A percentile compares a stretch with the other conserved stretches of the same genome.
Conservation (phyloP, 2,329 filamentous ascomycete species). For the Paraphaeosphaeria sporulosa region DNA sequence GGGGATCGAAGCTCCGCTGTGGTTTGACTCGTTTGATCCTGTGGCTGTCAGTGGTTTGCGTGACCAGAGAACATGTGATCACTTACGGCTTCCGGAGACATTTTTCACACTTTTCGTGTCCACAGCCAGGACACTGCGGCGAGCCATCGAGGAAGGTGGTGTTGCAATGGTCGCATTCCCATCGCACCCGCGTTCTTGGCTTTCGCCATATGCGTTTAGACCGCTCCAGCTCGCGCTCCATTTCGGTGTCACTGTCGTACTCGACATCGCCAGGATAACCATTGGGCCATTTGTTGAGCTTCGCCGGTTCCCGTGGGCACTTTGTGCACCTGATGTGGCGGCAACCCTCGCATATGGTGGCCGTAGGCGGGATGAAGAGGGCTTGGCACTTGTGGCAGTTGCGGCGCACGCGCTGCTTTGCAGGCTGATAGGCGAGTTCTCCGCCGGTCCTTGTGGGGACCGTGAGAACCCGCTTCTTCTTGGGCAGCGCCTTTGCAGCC, state of each 20-base stretch:
- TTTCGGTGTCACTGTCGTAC: slow-evolving; percentile 42
- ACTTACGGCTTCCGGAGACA: slow-evolving; percentile 64
- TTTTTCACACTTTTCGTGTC: slow-evolving; percentile 65
- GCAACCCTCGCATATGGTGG: slow-evolving; percentile 73
- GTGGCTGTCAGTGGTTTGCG: slow-evolving; percentile 18
- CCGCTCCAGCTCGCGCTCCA: slow-evolving; percentile 32
- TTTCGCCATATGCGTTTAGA: slow-evolving; percentile 53
- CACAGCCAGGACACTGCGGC: slow-evolving; percentile 66
- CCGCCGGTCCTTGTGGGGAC: slow-evolving; percentile 71
- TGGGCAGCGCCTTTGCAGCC: slow-evolving; percentile 55
- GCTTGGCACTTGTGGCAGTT: slow-evolving; percentile 77
- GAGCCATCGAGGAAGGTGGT: slow-evolving; percentile 64
- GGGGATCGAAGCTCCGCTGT: slow-evolving; percentile 67
- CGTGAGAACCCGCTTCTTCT: slow-evolving; percentile 61
- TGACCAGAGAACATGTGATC: background rate
- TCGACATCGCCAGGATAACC: slow-evolving; percentile 72
- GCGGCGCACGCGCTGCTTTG: slow-evolving; percentile 75
- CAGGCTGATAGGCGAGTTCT: slow-evolving; percentile 75
- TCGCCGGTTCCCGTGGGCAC: slow-evolving; percentile 80
- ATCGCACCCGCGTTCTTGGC: slow-evolving; percentile 54
- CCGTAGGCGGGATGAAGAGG: slow-evolving; percentile 60
- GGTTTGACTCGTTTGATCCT: slow-evolving; percentile 64
- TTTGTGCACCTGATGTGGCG: slow-evolving; percentile 78
- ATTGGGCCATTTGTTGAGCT: slow-evolving; percentile 72
- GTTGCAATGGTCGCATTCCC: slow-evolving; percentile 69